These are phyloP conservation scores for Hura crepitans DNA, from an alignment of 441 rosid species.

Conservation along the genomic window DNA sequence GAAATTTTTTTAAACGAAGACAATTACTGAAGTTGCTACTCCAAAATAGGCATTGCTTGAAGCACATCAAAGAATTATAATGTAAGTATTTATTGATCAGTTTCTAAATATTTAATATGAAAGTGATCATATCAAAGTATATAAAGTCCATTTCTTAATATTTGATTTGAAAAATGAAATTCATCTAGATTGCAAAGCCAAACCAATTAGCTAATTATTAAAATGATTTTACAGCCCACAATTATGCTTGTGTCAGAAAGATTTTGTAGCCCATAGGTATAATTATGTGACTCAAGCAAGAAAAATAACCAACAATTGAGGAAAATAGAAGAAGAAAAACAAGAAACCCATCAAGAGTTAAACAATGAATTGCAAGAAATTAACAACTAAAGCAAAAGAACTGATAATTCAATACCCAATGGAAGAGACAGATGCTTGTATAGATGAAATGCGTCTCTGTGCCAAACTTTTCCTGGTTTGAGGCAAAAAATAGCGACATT, in stretches of 20 bases:
- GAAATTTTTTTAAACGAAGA: background rate
- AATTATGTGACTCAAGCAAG: background rate
- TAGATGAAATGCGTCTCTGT: conserved; percentile 30
- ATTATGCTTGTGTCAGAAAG: conserved; percentile 4
- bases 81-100: background rate
- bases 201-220: background rate
- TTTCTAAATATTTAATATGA: background rate
- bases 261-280: background rate
- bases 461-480: conserved; percentile 22
- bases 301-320: background rate
- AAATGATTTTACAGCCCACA: background rate
- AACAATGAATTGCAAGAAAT: conserved; percentile 7
- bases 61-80: background rate
- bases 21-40: background rate
- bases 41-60: background rate
- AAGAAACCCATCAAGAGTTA: conserved; percentile 13
- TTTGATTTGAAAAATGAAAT: background rate
- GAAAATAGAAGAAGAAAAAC: background rate
- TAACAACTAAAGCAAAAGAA: conserved; percentile 5
- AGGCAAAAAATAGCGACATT: conserved; percentile 23
- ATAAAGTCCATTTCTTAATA: background rate
- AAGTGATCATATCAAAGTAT: background rate
- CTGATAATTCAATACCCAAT: conserved; percentile 37
- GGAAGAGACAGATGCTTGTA: conserved; percentile 40
- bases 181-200: background rate